These are phyloP conservation scores for Phytophthora litchii DNA, from an alignment of 352 stramenopile species.

Conservation along the genomic window DNA sequence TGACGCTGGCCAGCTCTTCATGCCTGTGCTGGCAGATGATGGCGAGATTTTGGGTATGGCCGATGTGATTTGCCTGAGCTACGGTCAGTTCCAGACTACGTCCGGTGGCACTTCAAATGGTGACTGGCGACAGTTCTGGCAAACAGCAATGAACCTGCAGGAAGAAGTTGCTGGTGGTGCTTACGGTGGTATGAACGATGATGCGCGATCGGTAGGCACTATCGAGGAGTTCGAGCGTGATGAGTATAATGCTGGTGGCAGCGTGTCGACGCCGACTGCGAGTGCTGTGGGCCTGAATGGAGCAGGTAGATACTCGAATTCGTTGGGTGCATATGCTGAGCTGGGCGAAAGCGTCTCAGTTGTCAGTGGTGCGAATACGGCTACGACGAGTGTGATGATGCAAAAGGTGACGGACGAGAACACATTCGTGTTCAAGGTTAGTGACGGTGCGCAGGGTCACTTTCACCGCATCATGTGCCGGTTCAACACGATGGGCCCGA, in stretches of 20 bases:
- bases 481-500: conserved; percentile 67
- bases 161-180: conserved; percentile 76
- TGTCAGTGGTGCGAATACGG: conserved; percentile 80
- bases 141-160: conserved; percentile 87
- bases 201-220: conserved; percentile 82
- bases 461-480: conserved; percentile 87
- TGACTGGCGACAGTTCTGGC: conserved; percentile 90
- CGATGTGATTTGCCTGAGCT: conserved; percentile 88
- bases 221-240: conserved; percentile 91
- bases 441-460: conserved; percentile 75
- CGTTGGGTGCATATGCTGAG: conserved; percentile 76
- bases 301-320: conserved; percentile 50
- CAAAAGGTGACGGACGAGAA: conserved; percentile 68
- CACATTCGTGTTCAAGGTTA: conserved; percentile 90
- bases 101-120: conserved; percentile 69
- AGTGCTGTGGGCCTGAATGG: conserved; percentile 45
- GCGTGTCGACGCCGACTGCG: conserved; percentile 36
- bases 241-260: conserved; percentile 58
- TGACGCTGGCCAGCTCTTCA: conserved; percentile 83
- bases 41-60: conserved; percentile 88
- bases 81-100: conserved; percentile 87
- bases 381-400: conserved; percentile 76
- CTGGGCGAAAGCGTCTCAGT: conserved; percentile 88
- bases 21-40: conserved; percentile 80
- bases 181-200: conserved; percentile 69